Evolutionary conservation across 805 yeast genomes (phyloP).

Genomic region (Teunomyces pallodes): DNA sequence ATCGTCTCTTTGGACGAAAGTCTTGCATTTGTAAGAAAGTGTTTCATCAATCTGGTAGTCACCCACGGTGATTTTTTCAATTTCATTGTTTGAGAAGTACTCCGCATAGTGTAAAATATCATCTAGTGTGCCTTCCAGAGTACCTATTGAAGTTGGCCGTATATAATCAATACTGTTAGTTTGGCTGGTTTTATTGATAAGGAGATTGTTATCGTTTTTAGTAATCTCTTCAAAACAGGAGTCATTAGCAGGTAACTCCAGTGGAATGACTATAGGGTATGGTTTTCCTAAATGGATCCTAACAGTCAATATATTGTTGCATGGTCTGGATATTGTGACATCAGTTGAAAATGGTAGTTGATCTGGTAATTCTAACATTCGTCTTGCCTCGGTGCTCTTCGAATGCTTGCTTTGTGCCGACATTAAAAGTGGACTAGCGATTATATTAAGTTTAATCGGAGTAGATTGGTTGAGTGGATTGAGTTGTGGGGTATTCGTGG

Average conservation of each 20-base stretch:
- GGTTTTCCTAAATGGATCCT: background rate
- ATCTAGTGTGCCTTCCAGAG: background rate
- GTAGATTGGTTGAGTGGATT: background rate
- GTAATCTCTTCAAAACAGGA: background rate
- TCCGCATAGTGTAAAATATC: background rate
- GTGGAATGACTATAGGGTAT: background rate
- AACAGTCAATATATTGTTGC: background rate
- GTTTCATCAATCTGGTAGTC: background rate
- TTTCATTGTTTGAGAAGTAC: background rate
- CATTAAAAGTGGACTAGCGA: background rate
- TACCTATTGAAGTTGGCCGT: background rate
- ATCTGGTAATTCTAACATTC: background rate
- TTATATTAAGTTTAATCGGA: background rate
- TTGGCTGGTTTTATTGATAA: background rate
- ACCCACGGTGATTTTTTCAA: background rate
- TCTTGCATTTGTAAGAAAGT: background rate
- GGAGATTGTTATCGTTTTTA: background rate
- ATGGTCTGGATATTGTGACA: background rate
- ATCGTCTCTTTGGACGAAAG: background rate
- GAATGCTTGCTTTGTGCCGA: slow-evolving; percentile 1
- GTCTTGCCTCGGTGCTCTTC: background rate
- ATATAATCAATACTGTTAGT: background rate
- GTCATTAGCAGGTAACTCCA: background rate
- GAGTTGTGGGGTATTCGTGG: background rate
- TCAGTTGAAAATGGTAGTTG: no score